Conservation (phyloP, 768 basidiomycete genomes). For the Macrolepiota albuminosa region DNA sequence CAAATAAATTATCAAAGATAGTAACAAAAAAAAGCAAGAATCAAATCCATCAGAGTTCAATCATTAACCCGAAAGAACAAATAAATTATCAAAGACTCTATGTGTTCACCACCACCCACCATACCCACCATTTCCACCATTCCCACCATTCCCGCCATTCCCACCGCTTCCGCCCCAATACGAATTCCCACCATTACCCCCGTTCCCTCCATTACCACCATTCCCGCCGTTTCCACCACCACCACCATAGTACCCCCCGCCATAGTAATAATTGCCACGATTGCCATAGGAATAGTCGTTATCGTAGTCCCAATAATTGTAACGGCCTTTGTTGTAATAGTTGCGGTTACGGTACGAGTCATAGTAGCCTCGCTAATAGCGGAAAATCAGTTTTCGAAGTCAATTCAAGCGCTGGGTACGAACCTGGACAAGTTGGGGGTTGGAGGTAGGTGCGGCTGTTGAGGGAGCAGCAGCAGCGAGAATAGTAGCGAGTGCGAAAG, state of each 20-base stretch:
- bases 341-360: background rate
- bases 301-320: background rate
- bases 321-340: background rate
- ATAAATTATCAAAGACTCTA: no score
- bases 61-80: no score
- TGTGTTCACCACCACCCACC: background rate
- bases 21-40: no score
- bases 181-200: background rate
- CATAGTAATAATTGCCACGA: background rate
- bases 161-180: background rate
- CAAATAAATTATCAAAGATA: no score
- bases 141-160: background rate
- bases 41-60: no score
- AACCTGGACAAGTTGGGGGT: background rate
- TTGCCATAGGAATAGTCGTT: background rate
- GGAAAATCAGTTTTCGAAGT: no score
- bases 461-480: background rate
- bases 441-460: background rate
- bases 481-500: background rate
- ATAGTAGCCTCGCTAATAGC: background rate
- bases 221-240: background rate
- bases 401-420: fast-evolving
- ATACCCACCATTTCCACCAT: background rate
- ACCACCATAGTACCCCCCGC: background rate
- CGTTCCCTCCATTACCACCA: no score